A percentile compares a stretch with the other conserved stretches of the same genome.
Evolutionary conservation across 306 rosid species (phyloP).

Genomic region (Canavalia ensiformis): DNA sequence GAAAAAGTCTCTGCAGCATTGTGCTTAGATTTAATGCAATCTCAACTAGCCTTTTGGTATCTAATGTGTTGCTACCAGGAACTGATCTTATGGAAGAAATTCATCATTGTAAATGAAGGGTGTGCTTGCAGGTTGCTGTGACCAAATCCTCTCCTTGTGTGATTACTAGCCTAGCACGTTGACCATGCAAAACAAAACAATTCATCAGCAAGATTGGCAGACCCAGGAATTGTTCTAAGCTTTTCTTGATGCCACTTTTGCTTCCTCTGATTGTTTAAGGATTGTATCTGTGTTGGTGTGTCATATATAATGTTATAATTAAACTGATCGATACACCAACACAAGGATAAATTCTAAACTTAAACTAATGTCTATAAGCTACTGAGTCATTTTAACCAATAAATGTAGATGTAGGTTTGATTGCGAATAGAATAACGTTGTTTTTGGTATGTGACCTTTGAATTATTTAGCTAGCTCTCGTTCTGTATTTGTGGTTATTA

Average conservation of each 20-base stretch:
- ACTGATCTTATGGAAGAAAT: slow-evolving; percentile 52
- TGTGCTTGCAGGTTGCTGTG: slow-evolving; percentile 49
- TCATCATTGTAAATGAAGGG: slow-evolving; percentile 47
- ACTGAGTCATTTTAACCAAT: not conserved
- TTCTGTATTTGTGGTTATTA: not conserved
- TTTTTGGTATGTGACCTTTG: slow-evolving; percentile 13
- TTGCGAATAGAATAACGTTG: slow-evolving; percentile 11
- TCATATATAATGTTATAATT: not conserved
- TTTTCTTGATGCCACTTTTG: slow-evolving; percentile 39
- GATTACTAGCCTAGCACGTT: slow-evolving; percentile 19
- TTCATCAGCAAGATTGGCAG: slow-evolving; percentile 38
- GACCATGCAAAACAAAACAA: slow-evolving; percentile 25
- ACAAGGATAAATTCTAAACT: not conserved
- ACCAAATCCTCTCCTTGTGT: slow-evolving; percentile 47
- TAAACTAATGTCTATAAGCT: slow-evolving; percentile 15
- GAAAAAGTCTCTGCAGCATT: slow-evolving; percentile 41
- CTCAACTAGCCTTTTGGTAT: slow-evolving; percentile 45
- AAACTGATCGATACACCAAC: not conserved
- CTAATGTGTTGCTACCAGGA: slow-evolving; percentile 38
- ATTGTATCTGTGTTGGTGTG: not conserved
- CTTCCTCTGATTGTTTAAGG: not conserved
- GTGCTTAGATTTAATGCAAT: slow-evolving; percentile 50
- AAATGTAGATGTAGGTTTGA: slow-evolving; percentile 17
- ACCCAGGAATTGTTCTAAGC: not conserved
- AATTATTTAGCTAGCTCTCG: not conserved